A percentile compares a stretch with the other conserved stretches of the same genome.
Evolutionary conservation across 2,329 filamentous ascomycete species (phyloP).

Genomic region (Conoideocrella luteorostrata): DNA sequence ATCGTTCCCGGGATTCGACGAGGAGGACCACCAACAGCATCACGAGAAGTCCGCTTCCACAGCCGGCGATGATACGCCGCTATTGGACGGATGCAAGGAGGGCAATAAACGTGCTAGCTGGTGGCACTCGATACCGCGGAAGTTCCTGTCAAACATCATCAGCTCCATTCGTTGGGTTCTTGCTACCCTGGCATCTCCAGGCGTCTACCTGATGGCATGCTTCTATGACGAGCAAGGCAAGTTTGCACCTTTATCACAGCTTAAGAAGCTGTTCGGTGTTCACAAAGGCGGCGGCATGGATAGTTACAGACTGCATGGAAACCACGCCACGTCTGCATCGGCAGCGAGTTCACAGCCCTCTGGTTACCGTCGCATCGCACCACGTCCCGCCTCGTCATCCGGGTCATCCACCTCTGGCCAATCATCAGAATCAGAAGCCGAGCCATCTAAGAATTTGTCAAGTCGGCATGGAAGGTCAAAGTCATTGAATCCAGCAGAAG

Average conservation of each 20-base stretch:
- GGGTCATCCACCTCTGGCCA: conserved; percentile 55
- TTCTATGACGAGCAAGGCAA: conserved; percentile 75
- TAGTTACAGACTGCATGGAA: conserved; percentile 3
- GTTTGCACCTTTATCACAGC: conserved; percentile 71
- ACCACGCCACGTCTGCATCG: not conserved
- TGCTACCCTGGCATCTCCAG: conserved; percentile 71
- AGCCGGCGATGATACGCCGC: conserved; percentile 59
- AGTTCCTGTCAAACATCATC: conserved; percentile 65
- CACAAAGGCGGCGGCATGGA: conserved; percentile 32
- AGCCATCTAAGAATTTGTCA: conserved; percentile 30
- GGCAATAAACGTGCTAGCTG: conserved; percentile 31
- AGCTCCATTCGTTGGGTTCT: conserved; percentile 73
- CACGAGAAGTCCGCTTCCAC: conserved; percentile 25
- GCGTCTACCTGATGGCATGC: conserved; percentile 73
- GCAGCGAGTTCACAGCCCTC: conserved; percentile 14
- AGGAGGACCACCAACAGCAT: conserved; percentile 32
- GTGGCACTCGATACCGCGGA: conserved; percentile 57
- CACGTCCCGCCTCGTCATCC: conserved; percentile 21
- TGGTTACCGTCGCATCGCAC: conserved; percentile 21
- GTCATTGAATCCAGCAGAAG: conserved; percentile 53
- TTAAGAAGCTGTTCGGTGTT: conserved; percentile 56
- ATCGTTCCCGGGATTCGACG: conserved; percentile 28
- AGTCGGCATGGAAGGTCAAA: conserved; percentile 57
- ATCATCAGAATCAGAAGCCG: conserved; percentile 66
- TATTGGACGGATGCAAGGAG: conserved; percentile 37